Percentiles rank a stretch among this genome's conserved stretches.
Evolutionary conservation across 2,329 filamentous ascomycete genomes (phyloP).

Genomic region (Ophiobolus disseminans): DNA sequence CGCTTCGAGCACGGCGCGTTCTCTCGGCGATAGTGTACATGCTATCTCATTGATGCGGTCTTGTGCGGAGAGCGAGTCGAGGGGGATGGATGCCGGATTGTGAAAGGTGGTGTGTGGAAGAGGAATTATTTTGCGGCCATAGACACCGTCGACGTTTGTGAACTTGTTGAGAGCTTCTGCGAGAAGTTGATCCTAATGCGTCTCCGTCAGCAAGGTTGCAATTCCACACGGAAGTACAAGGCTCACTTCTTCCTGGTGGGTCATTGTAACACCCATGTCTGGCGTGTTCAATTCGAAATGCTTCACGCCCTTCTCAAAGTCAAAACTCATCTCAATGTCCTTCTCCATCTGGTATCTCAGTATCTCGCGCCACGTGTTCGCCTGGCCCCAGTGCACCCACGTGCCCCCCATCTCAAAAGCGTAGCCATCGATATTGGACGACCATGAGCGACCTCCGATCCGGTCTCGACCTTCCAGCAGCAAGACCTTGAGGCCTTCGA

Average conservation of each 20-base stretch:
- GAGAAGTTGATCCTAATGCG: conserved; percentile 26
- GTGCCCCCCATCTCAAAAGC: conserved; percentile 54
- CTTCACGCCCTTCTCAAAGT: conserved; percentile 54
- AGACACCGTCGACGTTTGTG: conserved; percentile 55
- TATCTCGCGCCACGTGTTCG: conserved; percentile 49
- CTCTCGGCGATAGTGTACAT: conserved; percentile 50
- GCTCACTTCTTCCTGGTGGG: conserved; percentile 52
- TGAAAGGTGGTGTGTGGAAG: conserved; percentile 48
- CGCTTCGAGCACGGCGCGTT: conserved; percentile 50
- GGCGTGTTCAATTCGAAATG: conserved; percentile 49
- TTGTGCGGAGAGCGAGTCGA: conserved; percentile 40
- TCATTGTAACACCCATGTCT: conserved; percentile 43
- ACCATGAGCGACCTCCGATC: conserved; percentile 55
- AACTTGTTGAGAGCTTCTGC: conserved; percentile 50
- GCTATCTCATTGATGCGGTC: conserved; percentile 55
- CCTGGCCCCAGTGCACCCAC: conserved; percentile 45
- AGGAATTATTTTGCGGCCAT: conserved; percentile 50
- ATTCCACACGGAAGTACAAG: neutral
- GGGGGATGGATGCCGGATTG: conserved; percentile 8
- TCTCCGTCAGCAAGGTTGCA: conserved; percentile 10
- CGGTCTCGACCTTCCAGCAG: conserved; percentile 52
- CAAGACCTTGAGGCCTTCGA: conserved; percentile 35
- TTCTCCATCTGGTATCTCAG: conserved; percentile 53
- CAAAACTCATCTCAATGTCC: conserved; percentile 43
- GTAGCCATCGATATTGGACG: conserved; percentile 41